Percentiles rank a stretch among this genome's conserved stretches.
Evolutionary conservation across 2,329 filamentous ascomycete species (phyloP).

Genomic region (Trichothecium roseum): DNA sequence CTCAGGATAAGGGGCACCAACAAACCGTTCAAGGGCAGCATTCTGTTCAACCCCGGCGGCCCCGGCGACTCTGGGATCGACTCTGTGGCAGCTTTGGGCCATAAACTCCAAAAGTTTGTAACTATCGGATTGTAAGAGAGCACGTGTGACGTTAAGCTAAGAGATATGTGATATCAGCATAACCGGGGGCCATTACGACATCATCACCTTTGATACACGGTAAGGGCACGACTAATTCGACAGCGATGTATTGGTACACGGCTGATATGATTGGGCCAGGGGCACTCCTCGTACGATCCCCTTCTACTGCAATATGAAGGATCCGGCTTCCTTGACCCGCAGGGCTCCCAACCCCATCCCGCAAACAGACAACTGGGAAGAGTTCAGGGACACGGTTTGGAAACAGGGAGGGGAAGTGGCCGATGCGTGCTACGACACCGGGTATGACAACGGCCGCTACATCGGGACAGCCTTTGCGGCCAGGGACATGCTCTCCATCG

Average conservation of each 20-base stretch:
- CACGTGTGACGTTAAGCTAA: constrained; percentile 28
- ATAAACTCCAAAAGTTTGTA: constrained; percentile 22
- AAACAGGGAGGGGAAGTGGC: constrained; percentile 20
- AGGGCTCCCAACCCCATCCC: too few relatives aligned
- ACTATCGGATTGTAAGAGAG: constrained; percentile 26
- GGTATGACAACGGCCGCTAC: constrained; percentile 32
- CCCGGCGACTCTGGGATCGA: constrained; percentile 32
- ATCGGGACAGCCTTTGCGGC: constrained; percentile 39
- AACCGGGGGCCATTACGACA: too few relatives aligned
- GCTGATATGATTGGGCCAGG: too few relatives aligned
- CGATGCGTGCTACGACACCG: constrained; percentile 28
- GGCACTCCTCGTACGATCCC: too few relatives aligned
- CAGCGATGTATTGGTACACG: too few relatives aligned
- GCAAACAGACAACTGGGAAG: too few relatives aligned
- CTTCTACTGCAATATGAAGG: too few relatives aligned
- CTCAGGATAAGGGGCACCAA: neutral
- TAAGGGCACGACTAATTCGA: too few relatives aligned
- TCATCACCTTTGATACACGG: too few relatives aligned
- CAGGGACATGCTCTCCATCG: constrained; percentile 48
- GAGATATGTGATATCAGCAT: neutral
- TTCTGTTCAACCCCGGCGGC: constrained; percentile 37
- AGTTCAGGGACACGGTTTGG: too few relatives aligned
- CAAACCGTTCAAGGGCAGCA: constrained; percentile 12
- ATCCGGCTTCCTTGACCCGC: too few relatives aligned
- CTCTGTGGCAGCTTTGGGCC: too few relatives aligned